Evolutionary conservation across 176 grass and related monocot species (phyloP).

Genomic region (Oryza nivara): DNA sequence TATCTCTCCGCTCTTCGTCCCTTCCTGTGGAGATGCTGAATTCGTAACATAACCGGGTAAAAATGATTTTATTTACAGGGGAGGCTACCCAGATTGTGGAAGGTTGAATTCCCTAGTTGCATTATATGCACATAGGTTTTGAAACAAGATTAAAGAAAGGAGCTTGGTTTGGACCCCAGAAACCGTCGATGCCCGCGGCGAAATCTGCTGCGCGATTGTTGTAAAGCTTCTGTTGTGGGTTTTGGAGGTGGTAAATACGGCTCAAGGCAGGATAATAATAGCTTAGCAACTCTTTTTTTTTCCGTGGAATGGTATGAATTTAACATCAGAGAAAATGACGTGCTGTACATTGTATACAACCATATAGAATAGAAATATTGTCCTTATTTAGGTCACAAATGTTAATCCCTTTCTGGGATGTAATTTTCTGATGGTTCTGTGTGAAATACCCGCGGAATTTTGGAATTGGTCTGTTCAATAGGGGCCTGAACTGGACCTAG

Average conservation of each 20-base stretch:
- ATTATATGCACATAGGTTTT: not conserved
- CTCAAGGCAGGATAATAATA: not conserved
- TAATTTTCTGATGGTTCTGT: no score
- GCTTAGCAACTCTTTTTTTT: not conserved
- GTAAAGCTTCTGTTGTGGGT: not conserved
- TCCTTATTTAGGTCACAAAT: not conserved
- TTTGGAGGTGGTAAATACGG: not conserved
- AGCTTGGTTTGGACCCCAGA: not conserved
- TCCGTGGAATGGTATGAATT: not conserved
- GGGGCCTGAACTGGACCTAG: no score
- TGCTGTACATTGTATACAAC: not conserved
- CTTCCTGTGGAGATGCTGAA: not conserved
- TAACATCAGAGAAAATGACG: not conserved
- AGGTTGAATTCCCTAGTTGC: conserved; percentile 21
- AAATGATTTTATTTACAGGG: conserved; percentile 30
- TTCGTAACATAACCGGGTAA: not conserved
- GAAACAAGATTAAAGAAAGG: not conserved
- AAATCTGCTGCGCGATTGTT: not conserved
- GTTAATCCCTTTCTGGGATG: no score
- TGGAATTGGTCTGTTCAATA: no score
- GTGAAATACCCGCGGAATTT: no score
- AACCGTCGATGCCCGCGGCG: not conserved
- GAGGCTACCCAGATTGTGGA: conserved; percentile 41
- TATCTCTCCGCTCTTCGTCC: not conserved
- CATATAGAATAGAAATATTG: not conserved